phyloP scores from a whole-genome alignment of 2,329 filamentous ascomycete genomes.

The Aspergillus transmontanensis region DNA sequence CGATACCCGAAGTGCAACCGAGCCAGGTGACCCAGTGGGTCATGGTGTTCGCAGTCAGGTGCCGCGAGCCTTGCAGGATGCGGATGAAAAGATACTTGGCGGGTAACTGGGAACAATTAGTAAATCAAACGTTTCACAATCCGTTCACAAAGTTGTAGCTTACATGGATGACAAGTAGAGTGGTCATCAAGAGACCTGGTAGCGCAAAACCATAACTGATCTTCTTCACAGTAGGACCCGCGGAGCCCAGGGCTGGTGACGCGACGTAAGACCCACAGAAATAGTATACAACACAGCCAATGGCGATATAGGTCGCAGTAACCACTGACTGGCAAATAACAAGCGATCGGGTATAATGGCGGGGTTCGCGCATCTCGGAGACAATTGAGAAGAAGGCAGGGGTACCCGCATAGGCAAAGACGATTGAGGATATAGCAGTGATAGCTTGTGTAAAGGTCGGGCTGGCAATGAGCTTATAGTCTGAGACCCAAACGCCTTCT shows the following conservation, averaged over 20 bases:
- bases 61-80: not conserved
- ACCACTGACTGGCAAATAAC: conserved; percentile 38
- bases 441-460: conserved; percentile 32
- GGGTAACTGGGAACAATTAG: not conserved
- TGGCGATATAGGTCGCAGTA: conserved; percentile 37
- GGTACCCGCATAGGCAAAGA: conserved; percentile 33
- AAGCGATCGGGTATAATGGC: conserved; percentile 35
- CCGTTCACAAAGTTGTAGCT: no score
- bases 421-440: conserved; percentile 30
- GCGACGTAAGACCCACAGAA: conserved; percentile 51
- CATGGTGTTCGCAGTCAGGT: not conserved
- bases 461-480: conserved; percentile 29
- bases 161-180: not conserved
- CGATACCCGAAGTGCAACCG: not conserved
- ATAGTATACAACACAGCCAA: conserved; percentile 49
- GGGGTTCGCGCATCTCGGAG: conserved; percentile 42
- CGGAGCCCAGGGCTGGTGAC: conserved; percentile 52
- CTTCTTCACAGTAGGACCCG: conserved; percentile 28
- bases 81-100: not conserved
- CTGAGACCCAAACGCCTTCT: conserved; percentile 29
- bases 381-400: conserved; percentile 41
- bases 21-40: not conserved
- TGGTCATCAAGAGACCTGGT: not conserved
- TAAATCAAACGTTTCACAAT: not conserved
- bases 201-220: not conserved